Percentiles rank a stretch among this genome's conserved stretches.
phyloP scores from a whole-genome alignment of 306 rosid species.

The Sindora glabra region DNA sequence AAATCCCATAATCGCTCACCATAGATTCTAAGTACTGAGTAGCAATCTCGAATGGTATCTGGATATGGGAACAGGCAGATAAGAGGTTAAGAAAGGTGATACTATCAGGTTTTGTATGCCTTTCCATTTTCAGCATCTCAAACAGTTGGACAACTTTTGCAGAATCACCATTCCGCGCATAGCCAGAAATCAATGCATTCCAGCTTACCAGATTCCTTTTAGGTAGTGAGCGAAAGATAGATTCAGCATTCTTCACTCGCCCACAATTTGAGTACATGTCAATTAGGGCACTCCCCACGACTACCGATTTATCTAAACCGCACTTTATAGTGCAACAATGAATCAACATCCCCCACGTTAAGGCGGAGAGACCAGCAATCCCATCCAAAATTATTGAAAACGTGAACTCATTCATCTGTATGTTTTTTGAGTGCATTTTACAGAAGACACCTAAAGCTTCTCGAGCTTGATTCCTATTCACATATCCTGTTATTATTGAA shows the following conservation, averaged over 20 bases:
- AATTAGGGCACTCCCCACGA: constrained; percentile 58
- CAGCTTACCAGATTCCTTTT: constrained; percentile 54
- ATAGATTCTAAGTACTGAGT: constrained; percentile 33
- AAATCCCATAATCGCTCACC: constrained; percentile 38
- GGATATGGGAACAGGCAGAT: constrained; percentile 43
- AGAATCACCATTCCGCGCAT: constrained; percentile 48
- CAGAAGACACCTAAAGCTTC: constrained; percentile 48
- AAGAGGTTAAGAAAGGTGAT: constrained; percentile 64
- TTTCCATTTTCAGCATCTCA: constrained; percentile 36
- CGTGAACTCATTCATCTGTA: constrained; percentile 54
- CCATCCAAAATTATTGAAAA: constrained; percentile 61
- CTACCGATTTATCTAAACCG: constrained; percentile 41
- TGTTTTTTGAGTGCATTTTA: constrained; percentile 41
- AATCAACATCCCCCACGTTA: constrained; percentile 54
- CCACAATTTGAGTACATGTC: constrained; percentile 87
- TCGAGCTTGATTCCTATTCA: constrained; percentile 42
- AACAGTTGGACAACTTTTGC: constrained; percentile 31
- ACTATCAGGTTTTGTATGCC: constrained; percentile 39
- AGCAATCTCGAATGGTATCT: constrained; percentile 33
- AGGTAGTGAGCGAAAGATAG: constrained; percentile 38
- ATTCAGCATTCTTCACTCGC: constrained; percentile 32
- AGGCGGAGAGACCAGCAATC: constrained; percentile 47
- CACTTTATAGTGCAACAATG: constrained; percentile 50
- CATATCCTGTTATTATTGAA: constrained; percentile 56
- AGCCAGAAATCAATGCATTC: constrained; percentile 63